Base-by-base conservation (phyloP, 345 rosid species). In the Eucalyptus marginata region DNA sequence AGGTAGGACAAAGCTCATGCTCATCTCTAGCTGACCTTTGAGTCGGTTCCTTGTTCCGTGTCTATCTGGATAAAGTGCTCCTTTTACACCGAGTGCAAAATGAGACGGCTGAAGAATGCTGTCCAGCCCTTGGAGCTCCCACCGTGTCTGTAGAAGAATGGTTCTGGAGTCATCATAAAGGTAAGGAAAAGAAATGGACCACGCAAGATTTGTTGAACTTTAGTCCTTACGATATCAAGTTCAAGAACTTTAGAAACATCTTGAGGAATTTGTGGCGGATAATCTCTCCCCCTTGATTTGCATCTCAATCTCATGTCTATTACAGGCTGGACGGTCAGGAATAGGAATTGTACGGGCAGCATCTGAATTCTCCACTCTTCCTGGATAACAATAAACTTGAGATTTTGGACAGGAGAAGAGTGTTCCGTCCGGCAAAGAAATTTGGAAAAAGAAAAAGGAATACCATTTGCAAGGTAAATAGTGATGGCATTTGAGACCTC, bases 351-450 rank as follows among this genome's bases (percentile, higher is more conserved):
- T 87, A 96, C 93, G 13, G 99, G 99, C 91, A 96, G 93, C 98
- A 96, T 97, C 93, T 93, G 95, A 89, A 95, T 93, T 87, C 98
- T 97, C 98, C 99, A 96, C 62, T 95, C 95, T 85, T 96, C 98
- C 97, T 97, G 81, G 87, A 88, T 40, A 24, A 76, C 29, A 40
- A 76, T 76, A 40, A 6, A 76, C 83, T 76, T 40, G 83, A 40
- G 83, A 76, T 76, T 76, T 76, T 40, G 47, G 29, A 76, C 83
- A 40, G 47, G 47, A 76, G 8, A 76, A 76, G 27, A 76, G 83
- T 40, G 13, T 64, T 64, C 76, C 9, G 15, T 40, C 83, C 83
- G 2, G 5, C 83, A 76, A 76, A 76, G 47, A 76, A 18, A 76
- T 76, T 6, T 6, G 15, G 27, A 20, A 76, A 76, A 76, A 10